Percentiles rank a stretch among this genome's conserved stretches.
Evolutionary conservation across 176 grass and related monocot species (phyloP).

Genomic region (Coix lacrymajobi): DNA sequence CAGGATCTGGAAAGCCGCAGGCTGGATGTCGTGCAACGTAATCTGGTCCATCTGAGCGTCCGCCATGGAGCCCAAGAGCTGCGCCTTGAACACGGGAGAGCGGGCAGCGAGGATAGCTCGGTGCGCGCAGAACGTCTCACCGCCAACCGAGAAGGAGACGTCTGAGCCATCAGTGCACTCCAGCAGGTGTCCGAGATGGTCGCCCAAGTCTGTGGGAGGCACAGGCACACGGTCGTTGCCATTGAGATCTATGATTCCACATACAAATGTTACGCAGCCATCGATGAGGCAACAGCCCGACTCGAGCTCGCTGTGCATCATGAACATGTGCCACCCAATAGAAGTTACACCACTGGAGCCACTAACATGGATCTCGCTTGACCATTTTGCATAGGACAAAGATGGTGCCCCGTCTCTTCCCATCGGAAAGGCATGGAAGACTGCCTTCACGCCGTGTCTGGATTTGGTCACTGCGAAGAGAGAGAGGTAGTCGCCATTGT

Average conservation of each 20-base stretch:
- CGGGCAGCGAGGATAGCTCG: constrained; percentile 22
- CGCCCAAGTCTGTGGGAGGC: background rate
- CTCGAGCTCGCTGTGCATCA: background rate
- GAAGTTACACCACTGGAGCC: fast-evolving
- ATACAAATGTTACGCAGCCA: background rate
- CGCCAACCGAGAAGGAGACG: constrained; percentile 18
- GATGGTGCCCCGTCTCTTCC: background rate
- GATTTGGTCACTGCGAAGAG: background rate
- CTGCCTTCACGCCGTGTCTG: background rate
- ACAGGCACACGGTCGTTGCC: background rate
- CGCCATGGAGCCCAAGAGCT: constrained; percentile 18
- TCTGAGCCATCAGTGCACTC: background rate
- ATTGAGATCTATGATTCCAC: background rate
- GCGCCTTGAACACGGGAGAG: constrained; percentile 27
- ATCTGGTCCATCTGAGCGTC: background rate
- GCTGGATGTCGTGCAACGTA: background rate
- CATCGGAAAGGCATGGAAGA: background rate
- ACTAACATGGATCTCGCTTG: background rate
- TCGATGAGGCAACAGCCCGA: background rate
- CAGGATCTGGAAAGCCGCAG: background rate
- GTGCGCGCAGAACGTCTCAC: constrained; percentile 31
- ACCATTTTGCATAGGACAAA: background rate
- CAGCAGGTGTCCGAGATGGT: background rate
- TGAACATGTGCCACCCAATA: background rate
- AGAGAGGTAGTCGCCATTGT: background rate